Evolutionary conservation across 257 asterid genomes (phyloP).

Genomic region (Penstemon davidsonii): DNA sequence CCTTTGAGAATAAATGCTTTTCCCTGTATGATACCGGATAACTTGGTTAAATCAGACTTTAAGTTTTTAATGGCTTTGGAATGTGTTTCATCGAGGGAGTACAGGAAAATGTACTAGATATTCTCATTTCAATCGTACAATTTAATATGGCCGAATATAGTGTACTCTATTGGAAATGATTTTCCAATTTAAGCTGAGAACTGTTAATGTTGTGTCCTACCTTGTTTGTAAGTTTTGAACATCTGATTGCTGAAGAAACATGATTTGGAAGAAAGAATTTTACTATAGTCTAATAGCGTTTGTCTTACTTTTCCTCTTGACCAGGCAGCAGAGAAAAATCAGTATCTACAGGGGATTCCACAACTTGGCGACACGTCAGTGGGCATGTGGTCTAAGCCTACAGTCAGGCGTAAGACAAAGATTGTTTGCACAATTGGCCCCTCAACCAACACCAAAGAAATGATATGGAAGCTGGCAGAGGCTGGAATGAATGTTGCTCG

Average conservation of each 20-base stretch:
- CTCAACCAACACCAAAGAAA: slow-evolving; percentile 71
- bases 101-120: neutral
- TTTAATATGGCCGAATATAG: slow-evolving; percentile 1
- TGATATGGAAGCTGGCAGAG: slow-evolving; percentile 88
- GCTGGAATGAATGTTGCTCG: slow-evolving; percentile 96
- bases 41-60: neutral
- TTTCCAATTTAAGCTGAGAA: neutral
- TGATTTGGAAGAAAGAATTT: neutral
- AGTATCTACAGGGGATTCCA: slow-evolving; percentile 47
- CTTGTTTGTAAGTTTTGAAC: neutral
- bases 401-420: slow-evolving; percentile 76
- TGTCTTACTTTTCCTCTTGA: neutral
- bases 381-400: slow-evolving; percentile 74
- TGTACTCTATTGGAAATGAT: neutral
- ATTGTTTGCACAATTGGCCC: slow-evolving; percentile 92
- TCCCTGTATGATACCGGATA: neutral
- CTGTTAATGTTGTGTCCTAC: slow-evolving; percentile 5
- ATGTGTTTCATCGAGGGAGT: neutral
- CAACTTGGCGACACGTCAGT: slow-evolving; percentile 53
- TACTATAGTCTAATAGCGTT: slow-evolving; percentile 2
- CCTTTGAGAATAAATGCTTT: slow-evolving; percentile 4
- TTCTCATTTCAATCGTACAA: neutral
- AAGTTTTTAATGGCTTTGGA: neutral
- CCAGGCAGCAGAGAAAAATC: slow-evolving; percentile 49
- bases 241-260: neutral